phyloP scores from a whole-genome alignment of 768 basidiomycete genomes.

The Lactarius quietus region DNA sequence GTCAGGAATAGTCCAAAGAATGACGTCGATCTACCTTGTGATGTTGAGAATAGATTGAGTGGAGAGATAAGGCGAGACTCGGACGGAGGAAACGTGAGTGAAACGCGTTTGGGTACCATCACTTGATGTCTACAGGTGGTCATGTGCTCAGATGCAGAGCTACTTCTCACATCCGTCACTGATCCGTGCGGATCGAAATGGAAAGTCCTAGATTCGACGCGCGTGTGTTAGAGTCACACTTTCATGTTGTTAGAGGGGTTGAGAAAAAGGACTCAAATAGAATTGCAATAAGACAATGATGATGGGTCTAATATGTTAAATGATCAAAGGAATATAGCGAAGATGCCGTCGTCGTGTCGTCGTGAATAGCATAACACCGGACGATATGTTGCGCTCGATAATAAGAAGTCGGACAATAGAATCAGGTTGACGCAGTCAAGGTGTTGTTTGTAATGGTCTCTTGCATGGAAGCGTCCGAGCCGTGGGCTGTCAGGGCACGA shows the following conservation, averaged over 20 bases:
- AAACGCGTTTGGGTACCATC: not conserved
- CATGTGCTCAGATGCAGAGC: not conserved
- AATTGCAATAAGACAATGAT: not conserved
- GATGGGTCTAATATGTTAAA: not conserved
- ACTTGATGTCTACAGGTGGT: not conserved
- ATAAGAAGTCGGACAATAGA: not conserved
- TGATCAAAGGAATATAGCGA: not conserved
- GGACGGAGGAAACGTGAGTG: too few species aligned
- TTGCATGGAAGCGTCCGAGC: not conserved
- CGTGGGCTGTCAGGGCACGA: not conserved
- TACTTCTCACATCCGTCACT: not conserved
- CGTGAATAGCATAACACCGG: not conserved
- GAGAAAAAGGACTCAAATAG: not conserved
- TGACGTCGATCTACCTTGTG: not conserved
- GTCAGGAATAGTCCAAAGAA: not conserved
- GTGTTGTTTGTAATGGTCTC: not conserved
- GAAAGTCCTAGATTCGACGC: not conserved
- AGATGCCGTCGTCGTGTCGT: not conserved
- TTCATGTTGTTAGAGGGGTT: not conserved
- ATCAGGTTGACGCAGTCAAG: conserved; percentile 3
- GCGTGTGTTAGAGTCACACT: not conserved
- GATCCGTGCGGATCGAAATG: not conserved
- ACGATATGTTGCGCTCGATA: not conserved
- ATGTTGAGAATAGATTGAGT: not conserved
- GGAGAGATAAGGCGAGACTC: not conserved